Percentiles rank a stretch among this genome's conserved stretches.
These are phyloP conservation scores for Diddensiella transvaalensis DNA, from an alignment of 805 yeast species.

Conservation along the genomic window DNA sequence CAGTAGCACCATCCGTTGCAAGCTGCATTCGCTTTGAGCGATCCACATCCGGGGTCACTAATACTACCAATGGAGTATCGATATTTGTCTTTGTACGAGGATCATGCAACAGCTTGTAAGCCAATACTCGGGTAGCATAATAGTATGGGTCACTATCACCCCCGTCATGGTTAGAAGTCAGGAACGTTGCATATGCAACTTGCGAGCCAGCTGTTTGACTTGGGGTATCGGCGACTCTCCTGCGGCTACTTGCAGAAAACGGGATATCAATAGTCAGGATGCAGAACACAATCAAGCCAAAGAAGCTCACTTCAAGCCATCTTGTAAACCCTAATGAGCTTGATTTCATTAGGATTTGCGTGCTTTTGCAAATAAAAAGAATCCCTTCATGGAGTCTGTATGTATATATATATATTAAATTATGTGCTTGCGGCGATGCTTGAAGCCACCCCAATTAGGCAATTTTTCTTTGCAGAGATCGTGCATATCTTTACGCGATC, in stretches of 20 bases:
- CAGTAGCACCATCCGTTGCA: constrained; percentile 10
- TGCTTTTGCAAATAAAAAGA: too few species aligned
- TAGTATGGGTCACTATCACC: background rate
- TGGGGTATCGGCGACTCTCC: background rate
- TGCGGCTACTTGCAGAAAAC: background rate
- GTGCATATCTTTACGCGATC: too few species aligned
- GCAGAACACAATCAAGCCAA: background rate
- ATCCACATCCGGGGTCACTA: constrained; percentile 11
- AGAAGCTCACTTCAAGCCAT: background rate
- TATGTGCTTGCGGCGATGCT: too few species aligned
- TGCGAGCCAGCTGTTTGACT: background rate
- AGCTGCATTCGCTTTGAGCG: constrained; percentile 14
- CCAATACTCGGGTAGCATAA: constrained; percentile 4
- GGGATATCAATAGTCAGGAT: background rate
- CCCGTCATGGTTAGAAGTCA: background rate
- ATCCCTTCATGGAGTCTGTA: too few species aligned
- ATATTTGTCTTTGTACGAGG: constrained; percentile 4
- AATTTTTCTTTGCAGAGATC: too few species aligned
- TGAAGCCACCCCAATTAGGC: background rate
- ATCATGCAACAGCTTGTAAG: constrained; percentile 12
- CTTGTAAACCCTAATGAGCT: background rate
- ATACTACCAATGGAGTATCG: constrained; percentile 12
- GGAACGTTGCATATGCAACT: constrained; percentile 1
- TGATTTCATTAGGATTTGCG: background rate
- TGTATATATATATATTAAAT: too few species aligned